phyloP scores from a whole-genome alignment of 2,329 filamentous ascomycete genomes.

The Hypoxylon sp. region DNA sequence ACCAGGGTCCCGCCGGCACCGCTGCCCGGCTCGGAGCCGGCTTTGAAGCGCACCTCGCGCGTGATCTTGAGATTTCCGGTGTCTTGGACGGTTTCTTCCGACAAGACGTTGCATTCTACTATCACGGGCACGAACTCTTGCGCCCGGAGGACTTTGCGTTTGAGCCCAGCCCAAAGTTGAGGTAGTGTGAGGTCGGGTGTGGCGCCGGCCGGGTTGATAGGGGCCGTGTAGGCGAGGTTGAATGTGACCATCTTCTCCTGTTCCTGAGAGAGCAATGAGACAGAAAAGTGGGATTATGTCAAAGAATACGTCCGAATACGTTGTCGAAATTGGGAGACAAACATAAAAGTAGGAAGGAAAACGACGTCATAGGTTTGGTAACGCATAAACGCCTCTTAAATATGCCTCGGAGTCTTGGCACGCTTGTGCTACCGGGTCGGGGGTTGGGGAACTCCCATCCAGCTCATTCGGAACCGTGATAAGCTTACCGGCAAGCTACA shows the following conservation, averaged over 20 bases:
- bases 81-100: constrained; percentile 47
- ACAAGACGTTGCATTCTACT: constrained; percentile 52
- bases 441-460: background rate
- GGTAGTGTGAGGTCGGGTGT: constrained; percentile 50
- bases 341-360: background rate
- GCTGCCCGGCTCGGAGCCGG: constrained; percentile 27
- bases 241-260: constrained; percentile 54
- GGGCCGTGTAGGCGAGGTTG: constrained; percentile 56
- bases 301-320: background rate
- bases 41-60: constrained; percentile 53
- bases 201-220: constrained; percentile 55
- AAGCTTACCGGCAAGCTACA: background rate
- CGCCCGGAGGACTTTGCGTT: constrained; percentile 56
- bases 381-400: background rate
- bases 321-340: background rate
- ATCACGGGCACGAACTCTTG: constrained; percentile 59
- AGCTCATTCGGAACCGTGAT: background rate
- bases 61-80: constrained; percentile 49
- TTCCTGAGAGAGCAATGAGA: background rate
- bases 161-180: constrained; percentile 57
- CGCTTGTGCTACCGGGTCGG: background rate
- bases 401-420: background rate
- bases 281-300: background rate
- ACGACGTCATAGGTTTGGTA: background rate
- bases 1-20: constrained; percentile 35